A percentile compares a stretch with the other conserved stretches of the same genome.
These are phyloP conservation scores for Myxozyma geophila DNA, from an alignment of 805 yeast species.

Conservation along the genomic window DNA sequence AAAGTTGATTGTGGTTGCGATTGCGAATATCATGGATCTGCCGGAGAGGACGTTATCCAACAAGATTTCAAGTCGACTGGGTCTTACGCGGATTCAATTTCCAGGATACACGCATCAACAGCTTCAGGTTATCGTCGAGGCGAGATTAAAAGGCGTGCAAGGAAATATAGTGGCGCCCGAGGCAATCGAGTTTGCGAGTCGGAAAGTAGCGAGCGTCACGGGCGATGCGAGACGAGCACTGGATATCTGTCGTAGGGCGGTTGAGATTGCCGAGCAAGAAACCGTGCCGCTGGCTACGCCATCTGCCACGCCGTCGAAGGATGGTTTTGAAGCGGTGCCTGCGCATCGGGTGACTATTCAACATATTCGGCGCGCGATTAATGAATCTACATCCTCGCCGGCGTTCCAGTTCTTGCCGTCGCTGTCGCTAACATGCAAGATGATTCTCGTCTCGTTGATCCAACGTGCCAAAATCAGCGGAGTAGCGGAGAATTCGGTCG, in stretches of 20 bases:
- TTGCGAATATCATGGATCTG: slow-evolving; percentile 96
- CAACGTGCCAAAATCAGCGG: slow-evolving; percentile 69
- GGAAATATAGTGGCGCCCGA: slow-evolving; percentile 53
- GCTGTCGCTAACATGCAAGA: slow-evolving; percentile 70
- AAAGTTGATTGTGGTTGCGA: slow-evolving; percentile 83
- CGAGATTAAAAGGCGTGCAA: slow-evolving; percentile 62
- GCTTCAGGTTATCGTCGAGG: slow-evolving; percentile 71
- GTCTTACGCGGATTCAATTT: slow-evolving; percentile 83
- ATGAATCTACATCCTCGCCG: slow-evolving; percentile 79
- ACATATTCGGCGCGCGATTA: slow-evolving; percentile 78
- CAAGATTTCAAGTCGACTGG: slow-evolving; percentile 89
- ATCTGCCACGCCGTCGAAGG: neutral
- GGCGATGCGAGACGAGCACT: slow-evolving; percentile 97
- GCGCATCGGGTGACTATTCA: slow-evolving; percentile 64
- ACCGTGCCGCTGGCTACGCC: slow-evolving; percentile 42
- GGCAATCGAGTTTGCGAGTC: slow-evolving; percentile 88
- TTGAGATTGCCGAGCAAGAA: slow-evolving; percentile 79
- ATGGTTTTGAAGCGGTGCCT: neutral
- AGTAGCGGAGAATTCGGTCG: slow-evolving; percentile 68
- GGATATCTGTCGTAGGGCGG: slow-evolving; percentile 84
- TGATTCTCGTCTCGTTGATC: slow-evolving; percentile 71
- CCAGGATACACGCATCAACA: slow-evolving; percentile 86
- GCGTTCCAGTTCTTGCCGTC: slow-evolving; percentile 60
- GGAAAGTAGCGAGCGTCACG: slow-evolving; percentile 93
- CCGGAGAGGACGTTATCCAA: slow-evolving; percentile 88